Conservation (phyloP, 2,329 filamentous ascomycete species). For the Alternaria dauci region DNA sequence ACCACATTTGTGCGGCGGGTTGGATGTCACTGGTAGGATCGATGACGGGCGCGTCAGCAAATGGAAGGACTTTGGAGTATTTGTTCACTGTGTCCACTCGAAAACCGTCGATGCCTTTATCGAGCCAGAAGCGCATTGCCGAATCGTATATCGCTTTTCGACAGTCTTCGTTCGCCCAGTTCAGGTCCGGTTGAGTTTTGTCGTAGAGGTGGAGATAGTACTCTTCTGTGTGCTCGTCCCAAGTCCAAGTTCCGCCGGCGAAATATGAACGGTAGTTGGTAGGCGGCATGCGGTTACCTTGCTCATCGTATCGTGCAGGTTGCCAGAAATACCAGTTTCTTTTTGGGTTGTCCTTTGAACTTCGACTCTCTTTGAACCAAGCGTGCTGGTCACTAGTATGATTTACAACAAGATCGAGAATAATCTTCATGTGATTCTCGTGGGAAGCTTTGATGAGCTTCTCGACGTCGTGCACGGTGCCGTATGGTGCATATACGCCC, state of each 20-base stretch:
- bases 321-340: conserved; percentile 78
- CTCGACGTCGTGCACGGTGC: conserved; percentile 72
- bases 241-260: conserved; percentile 53
- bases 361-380: conserved; percentile 74
- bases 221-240: conserved; percentile 57
- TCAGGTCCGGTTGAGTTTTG: conserved; percentile 58
- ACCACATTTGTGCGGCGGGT: conserved; percentile 60
- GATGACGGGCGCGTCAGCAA: conserved; percentile 54
- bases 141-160: conserved; percentile 56
- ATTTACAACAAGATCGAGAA: conserved; percentile 80
- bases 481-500: conserved; percentile 70
- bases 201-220: conserved; percentile 60
- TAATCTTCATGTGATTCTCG: conserved; percentile 70
- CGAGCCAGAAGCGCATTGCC: conserved; percentile 59
- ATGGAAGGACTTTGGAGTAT: conserved; percentile 56
- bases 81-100: conserved; percentile 60
- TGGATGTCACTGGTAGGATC: conserved; percentile 56
- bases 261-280: conserved; percentile 61
- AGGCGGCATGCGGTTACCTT: conserved; percentile 65
- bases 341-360: conserved; percentile 68
- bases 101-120: conserved; percentile 58
- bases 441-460: conserved; percentile 67
- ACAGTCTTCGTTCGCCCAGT: conserved; percentile 58
- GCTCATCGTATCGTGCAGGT: conserved; percentile 60
- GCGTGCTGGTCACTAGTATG: conserved; percentile 76